Percentiles rank a stretch among this genome's conserved stretches.
Conservation (phyloP, 768 basidiomycete species). For the Russula griseocarnosa region DNA sequence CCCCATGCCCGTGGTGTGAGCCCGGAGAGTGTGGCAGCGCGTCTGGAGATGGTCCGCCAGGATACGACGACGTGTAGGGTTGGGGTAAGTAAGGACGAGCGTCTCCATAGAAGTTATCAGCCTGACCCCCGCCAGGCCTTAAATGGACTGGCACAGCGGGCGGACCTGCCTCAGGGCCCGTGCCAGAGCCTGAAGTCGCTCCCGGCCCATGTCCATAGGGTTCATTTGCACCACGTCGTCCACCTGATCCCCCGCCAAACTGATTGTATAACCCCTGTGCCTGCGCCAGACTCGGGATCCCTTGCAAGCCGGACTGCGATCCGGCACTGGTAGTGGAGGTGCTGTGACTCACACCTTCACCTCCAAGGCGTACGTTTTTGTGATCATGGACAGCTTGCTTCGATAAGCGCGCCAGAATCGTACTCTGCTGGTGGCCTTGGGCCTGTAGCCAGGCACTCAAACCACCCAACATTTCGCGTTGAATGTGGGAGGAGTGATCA, state of each 20-base stretch:
- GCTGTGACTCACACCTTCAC: slow-evolving; percentile 50
- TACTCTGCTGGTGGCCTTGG: slow-evolving; percentile 46
- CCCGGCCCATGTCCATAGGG: neutral
- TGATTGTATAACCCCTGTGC: slow-evolving; percentile 37
- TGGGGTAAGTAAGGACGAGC: slow-evolving; percentile 9
- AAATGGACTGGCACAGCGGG: neutral
- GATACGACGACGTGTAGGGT: slow-evolving; percentile 1
- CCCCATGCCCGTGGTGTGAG: neutral
- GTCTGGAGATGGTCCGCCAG: slow-evolving; percentile 5
- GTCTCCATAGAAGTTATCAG: slow-evolving; percentile 13
- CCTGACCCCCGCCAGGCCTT: slow-evolving; percentile 4
- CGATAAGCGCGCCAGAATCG: slow-evolving; percentile 52
- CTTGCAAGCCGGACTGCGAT: slow-evolving; percentile 42
- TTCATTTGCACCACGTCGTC: slow-evolving; percentile 15
- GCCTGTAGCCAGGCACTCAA: slow-evolving; percentile 59
- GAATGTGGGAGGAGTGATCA: slow-evolving; percentile 56
- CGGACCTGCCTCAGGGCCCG: neutral
- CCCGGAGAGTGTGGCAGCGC: neutral
- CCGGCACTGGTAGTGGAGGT: slow-evolving; percentile 48
- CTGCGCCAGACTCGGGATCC: slow-evolving; percentile 47
- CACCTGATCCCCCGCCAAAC: slow-evolving; percentile 34
- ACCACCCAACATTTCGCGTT: slow-evolving; percentile 70
- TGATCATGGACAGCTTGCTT: slow-evolving; percentile 69
- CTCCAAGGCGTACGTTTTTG: slow-evolving; percentile 58
- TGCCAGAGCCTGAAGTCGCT: neutral